phyloP scores from a whole-genome alignment of 164 flowering plant genomes.

The Buxus sempervirens region DNA sequence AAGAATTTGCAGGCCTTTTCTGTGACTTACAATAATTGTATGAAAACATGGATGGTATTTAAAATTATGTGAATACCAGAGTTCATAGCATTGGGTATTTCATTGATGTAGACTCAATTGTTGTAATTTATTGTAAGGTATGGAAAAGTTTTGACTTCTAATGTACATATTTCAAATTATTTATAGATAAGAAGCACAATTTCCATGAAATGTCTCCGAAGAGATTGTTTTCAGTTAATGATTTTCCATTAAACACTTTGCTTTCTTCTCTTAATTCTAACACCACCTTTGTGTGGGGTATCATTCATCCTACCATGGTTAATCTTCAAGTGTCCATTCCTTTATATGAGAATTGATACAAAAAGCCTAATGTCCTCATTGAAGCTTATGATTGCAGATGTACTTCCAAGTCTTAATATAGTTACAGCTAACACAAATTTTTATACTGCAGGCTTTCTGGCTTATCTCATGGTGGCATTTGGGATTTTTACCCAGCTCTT shows the following conservation, averaged over 20 bases:
- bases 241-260: neutral
- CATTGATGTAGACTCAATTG: slow-evolving; percentile 12
- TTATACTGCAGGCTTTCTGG: too few relatives aligned
- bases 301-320: too few relatives aligned
- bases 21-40: slow-evolving; percentile 6
- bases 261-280: too few relatives aligned
- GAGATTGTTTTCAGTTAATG: neutral
- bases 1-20: neutral
- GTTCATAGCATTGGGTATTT: slow-evolving; percentile 14
- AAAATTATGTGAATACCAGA: slow-evolving; percentile 24
- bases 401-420: neutral
- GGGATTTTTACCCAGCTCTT: too few relatives aligned
- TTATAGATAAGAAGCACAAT: slow-evolving; percentile 2
- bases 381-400: neutral
- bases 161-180: slow-evolving; percentile 24
- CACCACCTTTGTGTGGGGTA: neutral
- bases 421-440: too few relatives aligned
- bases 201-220: neutral
- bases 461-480: too few relatives aligned
- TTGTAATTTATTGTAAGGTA: slow-evolving; percentile 27
- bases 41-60: slow-evolving; percentile 16
- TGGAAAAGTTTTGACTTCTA: slow-evolving; percentile 20
- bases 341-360: neutral
- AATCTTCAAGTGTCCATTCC: neutral
- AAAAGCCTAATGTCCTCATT: neutral